Percentiles rank a stretch among this genome's conserved stretches.
Conservation (phyloP, 805 yeast species). For the Starmera amethionina region DNA sequence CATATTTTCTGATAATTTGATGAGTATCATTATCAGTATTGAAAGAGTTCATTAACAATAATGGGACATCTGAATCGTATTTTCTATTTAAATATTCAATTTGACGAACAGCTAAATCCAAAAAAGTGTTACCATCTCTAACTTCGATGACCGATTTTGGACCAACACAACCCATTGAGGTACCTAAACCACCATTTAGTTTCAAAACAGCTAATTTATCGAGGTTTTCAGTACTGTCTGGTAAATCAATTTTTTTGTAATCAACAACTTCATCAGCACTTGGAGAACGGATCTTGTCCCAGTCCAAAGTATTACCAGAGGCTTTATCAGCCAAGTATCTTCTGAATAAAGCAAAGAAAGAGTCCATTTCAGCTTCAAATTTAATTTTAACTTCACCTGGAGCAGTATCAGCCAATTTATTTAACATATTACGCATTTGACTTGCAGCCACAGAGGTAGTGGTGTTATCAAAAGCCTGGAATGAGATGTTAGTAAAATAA, state of each 20-base stretch:
- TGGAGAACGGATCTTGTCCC: constrained; percentile 96
- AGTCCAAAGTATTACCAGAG: constrained; percentile 70
- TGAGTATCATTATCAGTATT: constrained; percentile 96
- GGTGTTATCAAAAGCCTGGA: constrained; percentile 83
- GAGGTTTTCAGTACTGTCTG: constrained; percentile 34
- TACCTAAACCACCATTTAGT: constrained; percentile 96
- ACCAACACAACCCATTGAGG: constrained; percentile 99
- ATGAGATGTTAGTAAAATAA: constrained; percentile 8
- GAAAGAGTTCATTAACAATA: constrained; percentile 96
- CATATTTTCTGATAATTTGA: constrained; percentile 90
- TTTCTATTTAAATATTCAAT: constrained; percentile 89
- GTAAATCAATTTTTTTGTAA: constrained; percentile 41
- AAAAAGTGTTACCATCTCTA: constrained; percentile 94
- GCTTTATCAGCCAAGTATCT: constrained; percentile 88
- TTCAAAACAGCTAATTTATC: constrained; percentile 89
- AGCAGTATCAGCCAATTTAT: constrained; percentile 80
- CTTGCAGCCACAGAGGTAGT: constrained; percentile 94
- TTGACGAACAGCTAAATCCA: constrained; percentile 93
- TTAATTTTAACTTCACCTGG: constrained; percentile 39
- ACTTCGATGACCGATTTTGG: constrained; percentile 98
- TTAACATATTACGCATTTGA: constrained; percentile 94
- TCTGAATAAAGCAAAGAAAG: constrained; percentile 87
- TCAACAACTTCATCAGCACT: constrained; percentile 80
- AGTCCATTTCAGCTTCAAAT: constrained; percentile 89
- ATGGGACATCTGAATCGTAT: constrained; percentile 88